phyloP scores from a whole-genome alignment of 2,329 filamentous ascomycete species.

The Penicillium sumatraense region DNA sequence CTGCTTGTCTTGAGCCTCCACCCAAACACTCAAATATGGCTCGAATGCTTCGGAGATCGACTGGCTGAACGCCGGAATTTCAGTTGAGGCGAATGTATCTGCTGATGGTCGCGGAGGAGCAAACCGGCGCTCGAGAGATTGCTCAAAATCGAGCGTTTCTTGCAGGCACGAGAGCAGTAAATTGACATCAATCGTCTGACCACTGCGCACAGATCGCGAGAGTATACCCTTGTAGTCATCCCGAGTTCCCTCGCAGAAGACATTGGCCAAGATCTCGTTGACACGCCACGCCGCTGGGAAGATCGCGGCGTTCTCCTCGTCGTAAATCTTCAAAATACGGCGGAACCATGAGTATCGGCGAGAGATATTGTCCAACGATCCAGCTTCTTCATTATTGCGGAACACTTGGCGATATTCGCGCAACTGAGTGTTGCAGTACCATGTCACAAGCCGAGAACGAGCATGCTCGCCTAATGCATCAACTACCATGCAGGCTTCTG shows the following conservation, averaged over 20 bases:
- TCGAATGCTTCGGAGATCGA: conserved; percentile 96
- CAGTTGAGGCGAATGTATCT: conserved; percentile 84
- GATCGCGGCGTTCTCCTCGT: conserved; percentile 86
- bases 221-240: conserved; percentile 95
- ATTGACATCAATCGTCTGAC: conserved; percentile 84
- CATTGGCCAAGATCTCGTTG: conserved; percentile 84
- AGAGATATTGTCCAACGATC: conserved; percentile 94
- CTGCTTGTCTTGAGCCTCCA: conserved; percentile 92
- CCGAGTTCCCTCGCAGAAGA: conserved; percentile 92
- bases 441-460: conserved; percentile 79
- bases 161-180: conserved; percentile 86
- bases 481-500: conserved; percentile 90
- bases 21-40: conserved; percentile 95
- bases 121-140: conserved; percentile 84
- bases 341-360: conserved; percentile 95
- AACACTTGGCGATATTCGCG: conserved; percentile 96
- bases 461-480: conserved; percentile 92
- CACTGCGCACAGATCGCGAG: conserved; percentile 82
- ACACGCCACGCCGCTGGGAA: conserved; percentile 90
- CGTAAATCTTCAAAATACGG: conserved; percentile 92
- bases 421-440: conserved; percentile 98
- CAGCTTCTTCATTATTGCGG: conserved; percentile 93
- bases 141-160: conserved; percentile 96
- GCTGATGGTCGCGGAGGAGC: conserved; percentile 74
- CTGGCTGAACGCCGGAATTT: conserved; percentile 78